phyloP scores from a whole-genome alignment of 257 asterid species.

The Galeopsis tetrahit region DNA sequence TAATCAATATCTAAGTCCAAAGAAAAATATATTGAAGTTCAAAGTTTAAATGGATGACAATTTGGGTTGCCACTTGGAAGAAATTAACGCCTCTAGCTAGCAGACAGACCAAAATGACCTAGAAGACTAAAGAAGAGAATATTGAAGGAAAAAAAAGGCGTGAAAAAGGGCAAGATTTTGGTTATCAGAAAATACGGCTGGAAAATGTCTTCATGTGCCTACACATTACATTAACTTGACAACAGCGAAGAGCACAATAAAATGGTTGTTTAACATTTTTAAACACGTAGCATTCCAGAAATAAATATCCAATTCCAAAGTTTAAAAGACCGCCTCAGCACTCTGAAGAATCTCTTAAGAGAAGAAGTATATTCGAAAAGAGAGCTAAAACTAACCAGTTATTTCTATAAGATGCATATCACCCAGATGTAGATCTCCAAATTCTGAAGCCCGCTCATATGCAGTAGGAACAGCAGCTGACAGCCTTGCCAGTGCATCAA shows the following conservation, averaged over 20 bases:
- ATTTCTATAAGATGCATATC: slow-evolving; percentile 82
- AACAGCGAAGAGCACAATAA: slow-evolving; percentile 5
- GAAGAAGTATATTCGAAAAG: slow-evolving; percentile 6
- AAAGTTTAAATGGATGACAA: slow-evolving; percentile 8
- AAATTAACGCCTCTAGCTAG: not conserved
- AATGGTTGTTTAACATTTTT: not conserved
- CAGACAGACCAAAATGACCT: not conserved
- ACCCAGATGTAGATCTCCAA: slow-evolving; percentile 87
- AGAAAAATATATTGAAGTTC: slow-evolving; percentile 32
- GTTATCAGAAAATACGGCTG: slow-evolving; percentile 14
- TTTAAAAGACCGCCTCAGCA: not conserved
- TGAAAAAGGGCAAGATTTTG: slow-evolving; percentile 7
- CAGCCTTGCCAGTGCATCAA: slow-evolving; percentile 76
- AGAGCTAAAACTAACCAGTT: slow-evolving; percentile 54
- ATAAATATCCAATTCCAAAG: not conserved
- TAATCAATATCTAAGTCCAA: slow-evolving; percentile 15
- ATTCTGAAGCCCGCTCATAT: slow-evolving; percentile 81
- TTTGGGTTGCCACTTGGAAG: slow-evolving; percentile 21
- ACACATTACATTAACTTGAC: slow-evolving; percentile 8
- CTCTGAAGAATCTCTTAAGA: not conserved
- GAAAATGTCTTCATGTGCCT: not conserved
- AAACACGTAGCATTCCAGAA: not conserved
- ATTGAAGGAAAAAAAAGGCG: no score
- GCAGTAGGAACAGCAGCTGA: slow-evolving; percentile 66
- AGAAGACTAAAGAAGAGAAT: not conserved